A percentile compares a stretch with the other conserved stretches of the same genome.
Evolutionary conservation across 2,329 filamentous ascomycete genomes (phyloP).

Genomic region (Nemania sp.): DNA sequence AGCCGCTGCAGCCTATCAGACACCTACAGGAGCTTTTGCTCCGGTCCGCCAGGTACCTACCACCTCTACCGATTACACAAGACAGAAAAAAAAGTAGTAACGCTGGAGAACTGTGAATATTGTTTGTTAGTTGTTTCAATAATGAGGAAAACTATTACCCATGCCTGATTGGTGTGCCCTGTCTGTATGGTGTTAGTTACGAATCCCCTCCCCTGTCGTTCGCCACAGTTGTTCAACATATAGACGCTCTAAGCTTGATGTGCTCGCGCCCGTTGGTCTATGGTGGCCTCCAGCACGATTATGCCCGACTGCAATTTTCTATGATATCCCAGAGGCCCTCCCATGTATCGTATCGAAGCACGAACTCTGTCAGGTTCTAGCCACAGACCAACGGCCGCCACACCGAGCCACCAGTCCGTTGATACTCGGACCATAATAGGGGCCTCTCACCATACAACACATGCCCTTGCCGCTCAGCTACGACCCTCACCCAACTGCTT

Average conservation of each 20-base stretch:
- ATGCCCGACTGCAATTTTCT: slow-evolving; percentile 27
- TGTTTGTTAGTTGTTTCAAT: slow-evolving; percentile 11
- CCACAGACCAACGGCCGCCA: slow-evolving; percentile 35
- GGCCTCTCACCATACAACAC: slow-evolving; percentile 26
- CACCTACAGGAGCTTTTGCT: slow-evolving; percentile 33
- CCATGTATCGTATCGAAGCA: slow-evolving; percentile 31
- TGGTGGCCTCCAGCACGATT: slow-evolving; percentile 25
- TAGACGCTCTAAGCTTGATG: slow-evolving; percentile 25
- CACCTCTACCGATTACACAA: slow-evolving; percentile 27
- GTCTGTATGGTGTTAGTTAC: slow-evolving; percentile 15
- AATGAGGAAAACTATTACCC: slow-evolving; percentile 14
- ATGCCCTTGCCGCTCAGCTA: slow-evolving; percentile 21
- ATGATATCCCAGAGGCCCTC: slow-evolving; percentile 24
- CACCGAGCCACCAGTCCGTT: slow-evolving; percentile 29
- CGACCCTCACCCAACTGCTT: slow-evolving; percentile 38
- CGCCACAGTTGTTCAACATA: slow-evolving; percentile 29
- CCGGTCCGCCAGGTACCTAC: slow-evolving; percentile 31
- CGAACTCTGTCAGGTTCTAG: slow-evolving; percentile 29
- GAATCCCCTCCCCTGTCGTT: slow-evolving; percentile 27
- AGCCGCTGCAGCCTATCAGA: slow-evolving; percentile 34
- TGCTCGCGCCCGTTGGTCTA: slow-evolving; percentile 20
- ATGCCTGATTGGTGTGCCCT: slow-evolving; percentile 12
- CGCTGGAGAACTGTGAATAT: slow-evolving; percentile 20
- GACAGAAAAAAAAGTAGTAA: slow-evolving; percentile 29
- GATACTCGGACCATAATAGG: slow-evolving; percentile 32